These are phyloP conservation scores for Phyllosticta paracitricarpa DNA, from an alignment of 2,329 filamentous ascomycete genomes.

Conservation along the genomic window DNA sequence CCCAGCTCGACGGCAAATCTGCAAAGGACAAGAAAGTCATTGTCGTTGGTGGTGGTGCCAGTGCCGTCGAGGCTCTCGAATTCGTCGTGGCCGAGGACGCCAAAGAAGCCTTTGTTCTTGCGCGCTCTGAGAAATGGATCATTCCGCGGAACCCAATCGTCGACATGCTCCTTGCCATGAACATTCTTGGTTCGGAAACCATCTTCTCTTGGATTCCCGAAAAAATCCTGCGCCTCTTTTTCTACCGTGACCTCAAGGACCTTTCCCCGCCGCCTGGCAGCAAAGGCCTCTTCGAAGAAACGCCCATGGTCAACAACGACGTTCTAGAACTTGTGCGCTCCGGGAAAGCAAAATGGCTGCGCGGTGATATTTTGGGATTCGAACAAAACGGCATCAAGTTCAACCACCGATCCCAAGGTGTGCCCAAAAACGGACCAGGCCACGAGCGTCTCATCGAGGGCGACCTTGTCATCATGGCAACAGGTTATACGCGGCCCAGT, in stretches of 20 bases:
- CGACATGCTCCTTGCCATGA: constrained; percentile 63
- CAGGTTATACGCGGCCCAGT: constrained; percentile 66
- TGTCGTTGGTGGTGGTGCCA: constrained; percentile 70
- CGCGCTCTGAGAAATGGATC: constrained; percentile 77
- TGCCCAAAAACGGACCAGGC: constrained; percentile 67
- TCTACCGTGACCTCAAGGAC: constrained; percentile 71
- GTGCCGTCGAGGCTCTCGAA: constrained; percentile 72
- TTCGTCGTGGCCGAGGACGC: constrained; percentile 62
- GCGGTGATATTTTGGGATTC: constrained; percentile 65
- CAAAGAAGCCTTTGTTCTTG: constrained; percentile 59
- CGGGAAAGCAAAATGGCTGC: constrained; percentile 66
- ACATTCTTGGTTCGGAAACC: constrained; percentile 71
- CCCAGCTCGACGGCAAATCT: constrained; percentile 60
- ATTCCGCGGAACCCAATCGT: constrained; percentile 71
- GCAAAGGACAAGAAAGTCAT: constrained; percentile 66
- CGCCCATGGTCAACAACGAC: constrained; percentile 79
- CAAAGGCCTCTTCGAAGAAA: constrained; percentile 71
- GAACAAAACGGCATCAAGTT: constrained; percentile 56
- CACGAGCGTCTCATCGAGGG: constrained; percentile 54
- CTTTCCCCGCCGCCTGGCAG: constrained; percentile 49
- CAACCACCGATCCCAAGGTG: constrained; percentile 60
- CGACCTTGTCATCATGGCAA: constrained; percentile 75
- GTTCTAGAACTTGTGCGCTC: constrained; percentile 65
- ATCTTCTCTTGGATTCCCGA: constrained; percentile 70
- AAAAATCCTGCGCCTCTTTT: constrained; percentile 61